Evolutionary conservation across 305 asterid genomes (phyloP).

Genomic region (Fraxinus velutina): DNA sequence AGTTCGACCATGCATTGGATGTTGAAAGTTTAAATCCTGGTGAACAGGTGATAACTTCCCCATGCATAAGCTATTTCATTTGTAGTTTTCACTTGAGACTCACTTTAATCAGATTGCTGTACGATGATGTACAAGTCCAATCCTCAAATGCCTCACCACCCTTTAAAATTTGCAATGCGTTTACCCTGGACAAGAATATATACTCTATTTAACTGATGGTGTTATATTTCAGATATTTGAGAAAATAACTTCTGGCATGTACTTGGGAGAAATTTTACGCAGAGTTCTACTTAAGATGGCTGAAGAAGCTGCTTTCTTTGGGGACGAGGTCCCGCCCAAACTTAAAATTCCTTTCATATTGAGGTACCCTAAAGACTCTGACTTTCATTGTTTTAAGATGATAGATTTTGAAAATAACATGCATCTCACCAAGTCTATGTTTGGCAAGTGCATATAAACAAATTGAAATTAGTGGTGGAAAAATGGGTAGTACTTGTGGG

Average conservation of each 20-base stretch:
- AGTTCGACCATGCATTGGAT: conserved; percentile 63
- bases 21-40: conserved; percentile 76
- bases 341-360: conserved; percentile 53
- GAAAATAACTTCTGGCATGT: conserved; percentile 89
- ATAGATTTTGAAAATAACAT: background rate
- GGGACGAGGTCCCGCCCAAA: conserved; percentile 70
- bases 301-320: conserved; percentile 74
- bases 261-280: conserved; percentile 78
- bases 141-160: background rate
- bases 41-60: conserved; percentile 51
- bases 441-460: background rate
- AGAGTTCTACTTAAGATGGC: conserved; percentile 71
- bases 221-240: conserved; percentile 54
- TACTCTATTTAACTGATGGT: background rate
- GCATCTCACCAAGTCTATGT: background rate
- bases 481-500: background rate
- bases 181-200: background rate
- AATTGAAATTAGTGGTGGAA: background rate
- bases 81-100: background rate
- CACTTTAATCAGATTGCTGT: background rate
- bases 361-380: conserved; percentile 36
- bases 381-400: background rate
- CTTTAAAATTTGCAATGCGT: background rate
- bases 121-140: background rate
- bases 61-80: background rate